phyloP scores from a whole-genome alignment of 306 rosid genomes.

The Cyclanthera cordifolia region DNA sequence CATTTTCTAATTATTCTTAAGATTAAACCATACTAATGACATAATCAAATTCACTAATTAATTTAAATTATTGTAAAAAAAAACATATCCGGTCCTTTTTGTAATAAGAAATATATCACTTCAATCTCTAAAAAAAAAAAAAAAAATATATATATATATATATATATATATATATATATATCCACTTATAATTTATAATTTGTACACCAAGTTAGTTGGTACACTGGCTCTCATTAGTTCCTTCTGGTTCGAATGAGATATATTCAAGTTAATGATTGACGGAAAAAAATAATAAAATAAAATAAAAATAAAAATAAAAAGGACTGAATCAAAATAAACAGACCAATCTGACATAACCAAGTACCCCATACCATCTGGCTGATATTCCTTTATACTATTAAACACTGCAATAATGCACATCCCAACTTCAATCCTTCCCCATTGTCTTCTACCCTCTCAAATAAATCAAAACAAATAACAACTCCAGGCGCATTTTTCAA shows the following conservation, averaged over 20 bases:
- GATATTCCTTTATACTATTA: constrained; percentile 1
- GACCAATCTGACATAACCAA: background rate
- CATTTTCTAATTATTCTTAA: too few relatives aligned
- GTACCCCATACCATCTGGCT: background rate
- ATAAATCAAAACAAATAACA: background rate
- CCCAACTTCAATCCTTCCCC: background rate
- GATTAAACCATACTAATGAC: background rate
- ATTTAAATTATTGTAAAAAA: too few relatives aligned
- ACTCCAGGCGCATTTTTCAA: background rate
- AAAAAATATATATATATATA: too few relatives aligned
- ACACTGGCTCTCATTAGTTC: background rate
- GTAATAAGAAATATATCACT: too few relatives aligned
- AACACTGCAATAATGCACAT: constrained; percentile 6
- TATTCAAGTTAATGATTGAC: background rate
- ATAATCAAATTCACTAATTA: background rate
- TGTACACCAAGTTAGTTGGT: background rate
- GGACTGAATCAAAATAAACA: background rate
- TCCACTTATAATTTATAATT: background rate
- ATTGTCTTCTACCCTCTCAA: background rate
- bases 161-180: background rate
- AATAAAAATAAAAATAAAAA: background rate
- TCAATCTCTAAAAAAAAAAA: too few relatives aligned
- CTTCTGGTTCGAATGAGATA: background rate
- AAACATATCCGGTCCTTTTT: too few relatives aligned
- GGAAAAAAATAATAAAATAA: too few relatives aligned